These are phyloP conservation scores for Solanum tacnaense DNA, from an alignment of 257 asterid genomes.

Conservation along the genomic window DNA sequence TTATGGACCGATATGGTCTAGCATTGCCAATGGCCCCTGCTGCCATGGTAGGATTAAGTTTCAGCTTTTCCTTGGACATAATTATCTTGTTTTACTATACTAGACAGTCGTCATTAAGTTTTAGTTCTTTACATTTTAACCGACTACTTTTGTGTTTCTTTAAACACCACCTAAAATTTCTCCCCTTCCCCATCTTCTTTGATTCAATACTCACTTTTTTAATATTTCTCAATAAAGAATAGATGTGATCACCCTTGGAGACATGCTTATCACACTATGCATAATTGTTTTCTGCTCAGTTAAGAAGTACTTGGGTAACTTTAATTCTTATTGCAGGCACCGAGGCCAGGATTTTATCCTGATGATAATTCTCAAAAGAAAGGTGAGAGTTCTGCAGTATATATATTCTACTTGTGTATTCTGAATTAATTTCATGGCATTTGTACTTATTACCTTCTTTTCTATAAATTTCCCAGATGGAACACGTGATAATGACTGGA, in stretches of 20 bases:
- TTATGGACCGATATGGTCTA: constrained; percentile 66
- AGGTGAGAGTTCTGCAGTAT: constrained; percentile 28
- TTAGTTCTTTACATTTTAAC: background rate
- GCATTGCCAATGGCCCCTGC: constrained; percentile 58
- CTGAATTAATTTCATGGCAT: background rate
- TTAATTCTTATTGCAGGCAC: constrained; percentile 36
- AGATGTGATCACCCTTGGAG: background rate
- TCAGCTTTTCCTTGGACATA: background rate
- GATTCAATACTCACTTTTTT: background rate
- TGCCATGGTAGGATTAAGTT: constrained; percentile 36
- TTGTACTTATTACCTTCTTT: background rate
- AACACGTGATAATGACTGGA: constrained; percentile 84
- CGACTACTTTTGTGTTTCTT: background rate
- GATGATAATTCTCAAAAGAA: constrained; percentile 56
- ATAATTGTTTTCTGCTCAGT: background rate
- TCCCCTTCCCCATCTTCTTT: background rate
- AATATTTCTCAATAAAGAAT: background rate
- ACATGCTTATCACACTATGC: background rate
- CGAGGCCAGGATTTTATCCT: constrained; percentile 55
- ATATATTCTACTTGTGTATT: background rate
- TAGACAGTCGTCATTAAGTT: background rate
- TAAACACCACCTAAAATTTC: background rate
- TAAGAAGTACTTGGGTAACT: background rate
- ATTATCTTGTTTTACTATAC: background rate
- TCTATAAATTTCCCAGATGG: constrained; percentile 39